phyloP scores from a whole-genome alignment of 768 basidiomycete genomes.

The Xerocomus brunneocitrinus region DNA sequence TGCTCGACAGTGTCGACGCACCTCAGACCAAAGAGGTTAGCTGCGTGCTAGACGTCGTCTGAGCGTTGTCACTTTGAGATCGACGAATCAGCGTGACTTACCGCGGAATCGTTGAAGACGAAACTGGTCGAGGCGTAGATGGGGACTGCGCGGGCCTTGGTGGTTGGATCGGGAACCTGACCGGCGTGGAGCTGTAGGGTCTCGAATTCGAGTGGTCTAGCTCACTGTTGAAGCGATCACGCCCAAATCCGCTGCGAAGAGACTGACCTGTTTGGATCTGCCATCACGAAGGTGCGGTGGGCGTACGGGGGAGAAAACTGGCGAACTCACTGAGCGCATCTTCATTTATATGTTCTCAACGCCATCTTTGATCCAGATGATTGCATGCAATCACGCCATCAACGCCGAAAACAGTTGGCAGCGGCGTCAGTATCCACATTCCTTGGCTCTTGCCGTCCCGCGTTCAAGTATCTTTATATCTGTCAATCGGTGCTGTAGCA shows the following conservation, averaged over 20 bases:
- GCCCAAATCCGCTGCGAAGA: neutral
- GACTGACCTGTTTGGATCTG: conserved; percentile 22
- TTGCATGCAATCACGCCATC: conserved; percentile 12
- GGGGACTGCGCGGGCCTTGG: conserved; percentile 58
- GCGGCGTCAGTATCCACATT: too few species aligned
- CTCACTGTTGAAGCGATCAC: neutral
- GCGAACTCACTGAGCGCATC: neutral
- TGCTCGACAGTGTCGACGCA: conserved; percentile 5
- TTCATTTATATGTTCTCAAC: neutral
- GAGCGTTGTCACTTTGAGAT: neutral
- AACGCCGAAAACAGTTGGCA: too few species aligned
- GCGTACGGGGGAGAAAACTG: neutral
- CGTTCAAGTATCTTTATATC: too few species aligned
- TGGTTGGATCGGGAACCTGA: conserved; percentile 46
- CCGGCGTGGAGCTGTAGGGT: conserved; percentile 64
- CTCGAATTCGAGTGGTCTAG: conserved; percentile 49
- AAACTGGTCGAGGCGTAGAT: conserved; percentile 57
- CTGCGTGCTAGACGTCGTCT: conserved; percentile 41
- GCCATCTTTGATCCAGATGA: neutral
- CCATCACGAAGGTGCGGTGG: conserved; percentile 11
- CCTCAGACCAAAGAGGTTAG: conserved; percentile 49
- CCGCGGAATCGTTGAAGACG: conserved; percentile 52
- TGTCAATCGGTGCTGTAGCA: too few species aligned
- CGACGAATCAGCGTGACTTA: conserved; percentile 11
- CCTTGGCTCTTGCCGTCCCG: too few species aligned